phyloP scores from a whole-genome alignment of 1,139 yeast species.

The Maudiozyma humilis region DNA sequence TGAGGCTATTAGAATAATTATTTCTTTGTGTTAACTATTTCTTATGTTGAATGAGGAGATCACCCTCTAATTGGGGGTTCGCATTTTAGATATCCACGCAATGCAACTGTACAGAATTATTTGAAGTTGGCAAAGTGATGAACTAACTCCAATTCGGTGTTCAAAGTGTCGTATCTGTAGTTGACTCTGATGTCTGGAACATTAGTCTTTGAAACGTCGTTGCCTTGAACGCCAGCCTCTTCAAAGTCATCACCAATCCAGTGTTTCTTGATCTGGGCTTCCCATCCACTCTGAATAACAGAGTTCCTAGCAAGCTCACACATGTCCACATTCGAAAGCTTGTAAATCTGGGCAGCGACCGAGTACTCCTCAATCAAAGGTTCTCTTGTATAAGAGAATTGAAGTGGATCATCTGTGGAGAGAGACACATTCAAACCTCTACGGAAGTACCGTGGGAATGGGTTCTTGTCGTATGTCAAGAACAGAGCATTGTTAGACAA shows the following conservation, averaged over 20 bases:
- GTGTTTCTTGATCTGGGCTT: conserved; percentile 69
- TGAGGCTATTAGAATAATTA: background rate
- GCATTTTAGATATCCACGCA: background rate
- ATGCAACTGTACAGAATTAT: background rate
- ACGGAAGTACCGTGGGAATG: conserved; percentile 81
- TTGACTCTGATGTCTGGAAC: conserved; percentile 83
- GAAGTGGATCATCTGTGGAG: conserved; percentile 90
- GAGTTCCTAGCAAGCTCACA: conserved; percentile 83
- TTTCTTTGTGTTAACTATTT: too few species aligned
- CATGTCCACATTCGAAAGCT: conserved; percentile 89
- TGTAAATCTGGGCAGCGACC: conserved; percentile 95
- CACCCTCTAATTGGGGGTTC: background rate
- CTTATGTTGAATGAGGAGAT: too few species aligned
- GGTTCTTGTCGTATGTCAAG: conserved; percentile 88
- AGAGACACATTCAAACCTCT: conserved; percentile 89
- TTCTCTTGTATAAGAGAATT: conserved; percentile 91
- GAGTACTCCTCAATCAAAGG: conserved; percentile 97
- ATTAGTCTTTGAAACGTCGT: conserved; percentile 86
- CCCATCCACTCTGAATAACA: conserved; percentile 89
- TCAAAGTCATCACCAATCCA: conserved; percentile 80
- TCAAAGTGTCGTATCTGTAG: conserved; percentile 72
- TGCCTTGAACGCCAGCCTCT: conserved; percentile 61
- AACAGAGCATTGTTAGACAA: conserved; percentile 92
- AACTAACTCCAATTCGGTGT: conserved; percentile 67
- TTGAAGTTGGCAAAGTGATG: conserved; percentile 42